These are phyloP conservation scores for Exophiala sp. DNA, from an alignment of 2,329 filamentous ascomycete genomes.

Conservation along the genomic window DNA sequence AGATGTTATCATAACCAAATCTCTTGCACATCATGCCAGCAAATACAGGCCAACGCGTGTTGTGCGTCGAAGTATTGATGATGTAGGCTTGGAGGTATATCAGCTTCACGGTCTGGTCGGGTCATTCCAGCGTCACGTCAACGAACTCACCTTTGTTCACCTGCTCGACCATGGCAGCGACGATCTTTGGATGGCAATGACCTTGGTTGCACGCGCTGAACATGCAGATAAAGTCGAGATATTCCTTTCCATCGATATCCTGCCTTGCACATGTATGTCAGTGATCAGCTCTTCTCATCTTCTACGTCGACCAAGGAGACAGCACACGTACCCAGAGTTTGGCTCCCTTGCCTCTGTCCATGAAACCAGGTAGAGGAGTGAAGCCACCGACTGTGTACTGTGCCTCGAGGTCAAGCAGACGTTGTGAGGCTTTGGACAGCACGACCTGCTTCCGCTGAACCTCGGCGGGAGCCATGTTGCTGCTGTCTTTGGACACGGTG, in stretches of 20 bases:
- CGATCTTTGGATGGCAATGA: conserved; percentile 90
- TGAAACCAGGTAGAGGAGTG: neutral
- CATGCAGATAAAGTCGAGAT: conserved; percentile 93
- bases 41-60: conserved; percentile 93
- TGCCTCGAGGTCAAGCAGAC: no score
- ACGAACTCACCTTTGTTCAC: neutral
- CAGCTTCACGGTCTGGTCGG: conserved; percentile 54
- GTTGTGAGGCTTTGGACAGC: no score
- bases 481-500: no score
- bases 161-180: conserved; percentile 82
- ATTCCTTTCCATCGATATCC: conserved; percentile 92
- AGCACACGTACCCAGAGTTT: conserved; percentile 1
- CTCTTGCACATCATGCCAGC: conserved; percentile 80
- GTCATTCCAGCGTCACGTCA: neutral
- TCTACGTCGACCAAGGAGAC: no score
- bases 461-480: no score
- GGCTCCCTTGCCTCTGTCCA: neutral
- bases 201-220: conserved; percentile 97
- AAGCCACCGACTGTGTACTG: neutral
- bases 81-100: conserved; percentile 59
- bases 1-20: conserved; percentile 93
- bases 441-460: no score
- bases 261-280: no score
- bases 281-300: no score
- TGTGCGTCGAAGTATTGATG: conserved; percentile 90